Percentiles rank a stretch among this genome's conserved stretches.
Conservation (phyloP, 352 stramenopile genomes). For the Globisporangium alternatum region DNA sequence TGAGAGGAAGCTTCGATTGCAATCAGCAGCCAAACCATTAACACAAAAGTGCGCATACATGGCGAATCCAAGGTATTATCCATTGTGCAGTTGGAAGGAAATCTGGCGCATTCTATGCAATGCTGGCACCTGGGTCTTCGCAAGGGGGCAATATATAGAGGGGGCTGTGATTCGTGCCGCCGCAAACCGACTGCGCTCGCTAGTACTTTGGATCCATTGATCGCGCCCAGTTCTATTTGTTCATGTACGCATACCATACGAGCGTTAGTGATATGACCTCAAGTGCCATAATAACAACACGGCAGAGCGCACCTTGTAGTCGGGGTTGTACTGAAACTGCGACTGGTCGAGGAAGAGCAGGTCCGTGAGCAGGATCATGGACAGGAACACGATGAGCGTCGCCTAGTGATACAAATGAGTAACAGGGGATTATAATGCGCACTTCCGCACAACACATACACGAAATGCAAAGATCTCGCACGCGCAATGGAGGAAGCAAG, state of each 20-base stretch:
- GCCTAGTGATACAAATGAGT: constrained; percentile 25
- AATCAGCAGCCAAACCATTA: background rate
- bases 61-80: constrained; percentile 5
- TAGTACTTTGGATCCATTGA: constrained; percentile 79
- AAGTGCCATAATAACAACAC: background rate
- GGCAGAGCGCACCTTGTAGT: constrained; percentile 71
- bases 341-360: constrained; percentile 67
- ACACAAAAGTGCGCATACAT: background rate
- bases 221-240: constrained; percentile 66
- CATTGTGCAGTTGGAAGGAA: background rate
- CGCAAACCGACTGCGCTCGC: background rate
- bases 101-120: constrained; percentile 1
- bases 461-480: constrained; percentile 5
- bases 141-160: constrained; percentile 8
- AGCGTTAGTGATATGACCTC: background rate
- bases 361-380: constrained; percentile 68
- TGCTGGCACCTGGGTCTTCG: background rate
- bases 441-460: background rate
- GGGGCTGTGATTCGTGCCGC: background rate
- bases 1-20: background rate
- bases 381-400: constrained; percentile 74
- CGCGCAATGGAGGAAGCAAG: background rate
- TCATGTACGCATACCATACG: background rate
- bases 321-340: constrained; percentile 81
- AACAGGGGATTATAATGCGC: background rate